Base-by-base conservation (phyloP, 495 filamentous ascomycete species). In the Collariella sp. region DNA sequence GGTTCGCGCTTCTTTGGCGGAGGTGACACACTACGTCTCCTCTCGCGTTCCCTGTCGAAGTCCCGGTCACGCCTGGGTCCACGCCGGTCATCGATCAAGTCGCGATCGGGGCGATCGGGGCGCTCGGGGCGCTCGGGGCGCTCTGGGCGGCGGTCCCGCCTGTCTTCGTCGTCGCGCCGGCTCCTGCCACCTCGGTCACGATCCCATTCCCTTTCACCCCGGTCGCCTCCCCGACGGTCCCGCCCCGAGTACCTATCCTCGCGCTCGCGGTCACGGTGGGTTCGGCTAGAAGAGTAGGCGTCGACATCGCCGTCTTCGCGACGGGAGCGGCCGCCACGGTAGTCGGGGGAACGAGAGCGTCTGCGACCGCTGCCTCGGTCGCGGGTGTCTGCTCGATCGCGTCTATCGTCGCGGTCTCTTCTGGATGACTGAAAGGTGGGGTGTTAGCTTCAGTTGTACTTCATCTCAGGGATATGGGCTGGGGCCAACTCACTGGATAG, bases 1-100 rank as follows among this genome's bases (percentile, higher is more conserved):
- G 91, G 87, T 68, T 97, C 93, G 64, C 84, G 84, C 78, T 93
- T 93, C 73, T 91, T 93, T 4, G 85, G 81, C 10, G 84, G 84
- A 42, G 93, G 89, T 39, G 83, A 82, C 13, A 83, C 81, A 58
- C 88, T 95, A 61, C 86, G 87, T 65, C 83, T 84, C 55, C 83
- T 79, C 38, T 89, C 84, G 60, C 80, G 77, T 44, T 83, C 76
- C 20, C 47, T 79, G 73, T 52, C 77, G 67, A 75, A 71, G 55
- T 71, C 71, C 12, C 74, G 71, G 26, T 71, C 71, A 33, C 66
- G 69, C 48, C 66, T 70, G 41, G 66, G 81, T 77, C 78, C 73
- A 54, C 82, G 75, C 42, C 61, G 68, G 52, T 70, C 72, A 49
- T 72, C 71, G 24, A 61, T 69, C 52, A 61, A 54, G 58, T 73